Base-by-base conservation (phyloP, 768 basidiomycete genomes). In the Boletus rex-veris region DNA sequence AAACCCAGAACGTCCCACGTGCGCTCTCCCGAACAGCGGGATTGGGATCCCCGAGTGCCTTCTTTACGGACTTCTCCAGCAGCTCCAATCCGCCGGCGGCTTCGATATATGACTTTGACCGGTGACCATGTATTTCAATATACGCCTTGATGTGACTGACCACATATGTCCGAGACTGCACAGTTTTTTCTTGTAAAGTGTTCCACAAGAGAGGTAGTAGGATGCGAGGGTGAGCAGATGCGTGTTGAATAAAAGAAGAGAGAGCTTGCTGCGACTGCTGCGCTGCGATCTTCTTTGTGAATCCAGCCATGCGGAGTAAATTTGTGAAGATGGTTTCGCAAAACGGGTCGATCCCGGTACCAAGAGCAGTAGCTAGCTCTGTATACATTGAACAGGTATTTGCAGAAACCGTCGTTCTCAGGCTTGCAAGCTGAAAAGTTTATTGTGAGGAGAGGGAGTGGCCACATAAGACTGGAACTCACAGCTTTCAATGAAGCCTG, bases 261-360 rank as follows among this genome's bases (percentile, higher is more conserved):
- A 91, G 80, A 2, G 83, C 77, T 3, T 79, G 75, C 67, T 98
- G 97, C 1, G 95, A 90, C 54, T 87, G 87, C 52, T 92, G 86
- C 5, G 89, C 92, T 21, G 84, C 81, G 45, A 98, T 85, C 69
- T 95, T 96, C 73, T 99, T 99, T 31, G 95, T 98, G 50, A 90
- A 85, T 8, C 84, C 85, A 28, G 90, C 84, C 90, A 98, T 88
- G 57, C 84, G 85, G 39, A 95, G 76, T 12, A 95, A 79, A 63
- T 87, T 81, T n/a, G 80, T 79, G 54, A 92, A 76, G 4, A 97
- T 64, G 2, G 77, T 68, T 45, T 98, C 97, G 64, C 86, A 86
- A 63, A 88, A 82, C 0, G 85, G 85, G 66, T 98, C 95, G 43
- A 98, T 73, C 15, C 77, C 69, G 10, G 80, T 62, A 42, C 84